Conservation (phyloP, 2,329 filamentous ascomycete species). For the Pseudogymnoascus sp. region DNA sequence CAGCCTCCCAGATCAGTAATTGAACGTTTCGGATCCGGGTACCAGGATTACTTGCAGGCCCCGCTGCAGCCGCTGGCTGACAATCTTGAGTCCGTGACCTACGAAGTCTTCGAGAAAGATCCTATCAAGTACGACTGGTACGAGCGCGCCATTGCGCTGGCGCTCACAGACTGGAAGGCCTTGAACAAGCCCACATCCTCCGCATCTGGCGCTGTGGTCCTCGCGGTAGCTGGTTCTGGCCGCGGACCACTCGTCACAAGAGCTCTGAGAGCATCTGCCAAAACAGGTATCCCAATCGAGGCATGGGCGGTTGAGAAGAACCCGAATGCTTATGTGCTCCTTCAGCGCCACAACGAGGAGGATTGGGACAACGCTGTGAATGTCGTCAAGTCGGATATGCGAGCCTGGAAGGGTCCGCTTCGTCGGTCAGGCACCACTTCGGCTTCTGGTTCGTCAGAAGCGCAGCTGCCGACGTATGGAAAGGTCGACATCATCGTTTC, state of each 20-base stretch:
- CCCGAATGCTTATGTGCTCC: conserved; percentile 89
- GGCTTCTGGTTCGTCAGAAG: conserved; percentile 30
- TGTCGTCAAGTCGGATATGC: conserved; percentile 94
- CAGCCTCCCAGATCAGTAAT: conserved; percentile 60
- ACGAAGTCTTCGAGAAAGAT: conserved; percentile 97
- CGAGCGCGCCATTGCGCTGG: conserved; percentile 72
- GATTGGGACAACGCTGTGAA: conserved; percentile 77
- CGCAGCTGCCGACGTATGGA: conserved; percentile 42
- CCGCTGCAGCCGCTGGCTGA: conserved; percentile 91
- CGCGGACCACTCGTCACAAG: conserved; percentile 87
- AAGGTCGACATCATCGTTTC: conserved; percentile 90
- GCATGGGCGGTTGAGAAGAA: conserved; percentile 97
- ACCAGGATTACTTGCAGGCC: conserved; percentile 92
- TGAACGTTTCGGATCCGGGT: conserved; percentile 63
- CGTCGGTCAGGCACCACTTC: conserved; percentile 31
- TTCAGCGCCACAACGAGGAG: conserved; percentile 75
- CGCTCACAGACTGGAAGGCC: conserved; percentile 69
- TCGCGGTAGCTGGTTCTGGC: conserved; percentile 89
- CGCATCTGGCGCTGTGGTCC: conserved; percentile 62
- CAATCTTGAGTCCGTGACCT: conserved; percentile 93
- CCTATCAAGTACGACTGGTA: conserved; percentile 98
- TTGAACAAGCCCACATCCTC: conserved; percentile 68
- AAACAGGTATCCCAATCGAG: conserved; percentile 68
- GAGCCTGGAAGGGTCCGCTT: conserved; percentile 83
- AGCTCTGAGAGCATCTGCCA: conserved; percentile 70